Evolutionary conservation across 192 early-diverging fungal genomes (phyloP), one percentile per base, ranked within the genome.

Genomic region (Podila epicladia): DNA sequence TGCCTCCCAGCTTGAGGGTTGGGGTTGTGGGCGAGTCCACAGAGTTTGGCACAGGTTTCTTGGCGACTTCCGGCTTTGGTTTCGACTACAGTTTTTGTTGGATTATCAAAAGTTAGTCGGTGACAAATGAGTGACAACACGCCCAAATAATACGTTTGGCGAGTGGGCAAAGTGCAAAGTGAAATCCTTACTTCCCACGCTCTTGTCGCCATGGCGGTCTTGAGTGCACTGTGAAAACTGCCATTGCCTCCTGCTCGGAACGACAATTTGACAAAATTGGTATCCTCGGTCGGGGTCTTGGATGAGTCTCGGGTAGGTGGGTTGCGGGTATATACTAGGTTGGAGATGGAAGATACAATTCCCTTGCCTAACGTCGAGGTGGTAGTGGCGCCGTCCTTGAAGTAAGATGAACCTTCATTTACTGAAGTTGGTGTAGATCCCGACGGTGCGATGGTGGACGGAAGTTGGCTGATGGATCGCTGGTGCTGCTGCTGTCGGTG

Each of bases 241-340:
- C 82, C 62, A 37, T 83, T 76, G 5, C 95, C 95, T 28, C 95
- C 95, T 26, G 76, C 82, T 11, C 97, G 75, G 82, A 98, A 97
- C 5, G 95, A 92, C 33, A 98, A 68, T 76, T 92, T 93, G 17
- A 95, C 75, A 62, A 84, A 74, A 35, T 84, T 80, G 53, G 70
- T 50, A 17, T 72, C 77, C 57, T 72, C 69, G 41, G 28, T 48
- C 19, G 60, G 32, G 0, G 65, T 11, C 51, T 79, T 79, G 45
- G 57, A 53, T 17, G 50, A 66, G 45, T 62, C 59, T 2, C 28
- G 13, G 24, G 59, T 29, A 6, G 63, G 20, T 2, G 58, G 48
- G 31, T 26, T 74, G 12, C 53, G 41, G 9, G 58, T 41, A 61
- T 70, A 70, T n/a, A 55, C 53, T 55, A 75, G 41, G 37, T 41